phyloP scores from a whole-genome alignment of 352 stramenopile genomes.

The Phytophthora macrochlamydospora region DNA sequence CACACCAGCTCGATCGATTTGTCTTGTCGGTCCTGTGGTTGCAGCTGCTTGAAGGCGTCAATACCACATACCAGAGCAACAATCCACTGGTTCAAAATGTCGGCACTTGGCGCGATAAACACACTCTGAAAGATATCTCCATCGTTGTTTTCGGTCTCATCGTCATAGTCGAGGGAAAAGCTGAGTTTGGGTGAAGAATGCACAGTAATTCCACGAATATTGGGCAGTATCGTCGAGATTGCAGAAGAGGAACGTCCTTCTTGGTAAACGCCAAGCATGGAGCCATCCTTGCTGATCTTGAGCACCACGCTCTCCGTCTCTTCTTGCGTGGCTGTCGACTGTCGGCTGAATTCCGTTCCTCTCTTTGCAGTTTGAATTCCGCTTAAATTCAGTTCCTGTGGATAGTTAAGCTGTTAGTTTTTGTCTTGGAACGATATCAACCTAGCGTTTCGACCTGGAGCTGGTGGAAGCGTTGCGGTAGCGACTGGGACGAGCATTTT shows the following conservation, averaged over 20 bases:
- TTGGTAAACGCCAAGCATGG: constrained; percentile 10
- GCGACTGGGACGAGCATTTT: constrained; percentile 17
- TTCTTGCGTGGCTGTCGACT: neutral
- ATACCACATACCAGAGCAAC: constrained; percentile 41
- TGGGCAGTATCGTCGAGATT: constrained; percentile 2
- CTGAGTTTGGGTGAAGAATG: constrained; percentile 1
- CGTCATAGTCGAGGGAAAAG: constrained; percentile 18
- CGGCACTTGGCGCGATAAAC: constrained; percentile 7
- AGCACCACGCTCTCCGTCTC: constrained; percentile 13
- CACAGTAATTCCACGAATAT: constrained; percentile 16
- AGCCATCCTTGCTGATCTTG: constrained; percentile 19
- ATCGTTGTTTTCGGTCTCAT: constrained; percentile 9
- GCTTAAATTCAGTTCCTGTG: constrained; percentile 23
- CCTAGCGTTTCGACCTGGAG: constrained; percentile 24
- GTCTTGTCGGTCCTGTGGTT: neutral
- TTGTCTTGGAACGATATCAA: too few relatives aligned
- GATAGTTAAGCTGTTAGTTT: too few relatives aligned
- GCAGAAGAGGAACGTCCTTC: neutral
- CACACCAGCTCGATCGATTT: constrained; percentile 35
- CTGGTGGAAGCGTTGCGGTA: constrained; percentile 33
- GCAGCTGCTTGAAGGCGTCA: constrained; percentile 38
- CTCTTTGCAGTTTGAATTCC: constrained; percentile 40
- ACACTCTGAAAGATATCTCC: neutral
- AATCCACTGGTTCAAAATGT: constrained; percentile 37
- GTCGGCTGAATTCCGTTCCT: constrained; percentile 23